Base-by-base conservation (phyloP, 2,329 filamentous ascomycete genomes). In the Penicillium sp. region DNA sequence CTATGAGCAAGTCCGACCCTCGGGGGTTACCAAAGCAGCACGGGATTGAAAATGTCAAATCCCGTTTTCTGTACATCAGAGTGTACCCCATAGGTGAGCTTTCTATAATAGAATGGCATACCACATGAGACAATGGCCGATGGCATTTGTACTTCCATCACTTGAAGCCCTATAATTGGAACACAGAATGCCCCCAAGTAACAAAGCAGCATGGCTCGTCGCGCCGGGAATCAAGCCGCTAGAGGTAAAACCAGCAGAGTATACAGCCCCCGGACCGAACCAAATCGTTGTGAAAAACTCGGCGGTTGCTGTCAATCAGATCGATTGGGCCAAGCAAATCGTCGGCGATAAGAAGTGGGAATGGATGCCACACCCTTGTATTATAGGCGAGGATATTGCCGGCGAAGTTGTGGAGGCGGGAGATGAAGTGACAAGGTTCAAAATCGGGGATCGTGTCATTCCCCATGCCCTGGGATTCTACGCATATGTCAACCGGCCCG, bases 301-400 rank as follows among this genome's bases (percentile, higher is more conserved):
- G 8, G 67, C 66, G 11, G 48, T 66, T 9, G 64, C 64, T 9
- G 61, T 68, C 51, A 68, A 68, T 47, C 62, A 66, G 2, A 46
- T 69, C 8, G 76, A 79, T 55, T 69, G 61, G 40, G 62, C 62
- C 8, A 65, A 74, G 23, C 74, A 76, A 55, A 43, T 55, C 7
- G 38, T 60, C n/a, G 67, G 66, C 14, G 56, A 62, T 10, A 57
- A 58, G 7, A 66, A 71, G 42, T 59, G 69, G 27, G 63, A 70
- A 43, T 60, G 64, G 8, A 51, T 69, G 23, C 56, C 63, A 9
- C 74, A 74, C 44, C 41, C 41, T 4, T 43, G 41, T 26, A 43
- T 43, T 32, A 6, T 43, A 4, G 41, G 41, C 26, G 41, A 43
- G 32, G 74, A 76, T 36, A 60, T 66, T 41, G 69, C 74, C 1